Evolutionary conservation across 1,284 basidiomycete species (phyloP).

Genomic region (Cutaneotrichosporon sp.): DNA sequence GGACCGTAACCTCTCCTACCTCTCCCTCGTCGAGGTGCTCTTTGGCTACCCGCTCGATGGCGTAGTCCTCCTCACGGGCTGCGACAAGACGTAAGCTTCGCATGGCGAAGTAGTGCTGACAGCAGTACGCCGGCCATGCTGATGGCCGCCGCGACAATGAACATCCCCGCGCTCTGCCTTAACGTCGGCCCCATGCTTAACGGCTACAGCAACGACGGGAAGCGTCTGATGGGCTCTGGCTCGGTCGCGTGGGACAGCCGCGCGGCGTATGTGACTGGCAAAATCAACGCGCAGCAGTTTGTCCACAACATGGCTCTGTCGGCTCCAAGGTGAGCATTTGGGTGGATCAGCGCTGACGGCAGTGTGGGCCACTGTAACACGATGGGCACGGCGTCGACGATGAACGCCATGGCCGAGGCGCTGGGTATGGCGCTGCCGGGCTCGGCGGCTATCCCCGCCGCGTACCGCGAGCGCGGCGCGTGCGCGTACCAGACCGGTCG

Average conservation of each 20-base stretch:
- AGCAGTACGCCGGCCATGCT: slow-evolving; percentile 39
- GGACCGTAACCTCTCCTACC: slow-evolving; percentile 45
- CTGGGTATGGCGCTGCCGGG: slow-evolving; percentile 88
- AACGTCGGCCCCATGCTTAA: slow-evolving; percentile 46
- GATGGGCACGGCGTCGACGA: slow-evolving; percentile 55
- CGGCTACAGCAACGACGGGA: slow-evolving; percentile 40
- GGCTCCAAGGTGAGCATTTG: slow-evolving; percentile 31
- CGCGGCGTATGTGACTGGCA: slow-evolving; percentile 32
- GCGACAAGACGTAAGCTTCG: slow-evolving; percentile 57
- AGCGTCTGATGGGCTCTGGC: slow-evolving; percentile 43
- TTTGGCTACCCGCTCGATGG: slow-evolving; percentile 47
- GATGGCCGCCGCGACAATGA: slow-evolving; percentile 40
- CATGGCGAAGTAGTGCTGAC: not conserved
- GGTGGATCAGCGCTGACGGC: slow-evolving; percentile 2
- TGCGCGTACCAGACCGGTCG: slow-evolving; percentile 67
- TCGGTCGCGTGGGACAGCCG: slow-evolving; percentile 44
- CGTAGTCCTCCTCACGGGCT: slow-evolving; percentile 46
- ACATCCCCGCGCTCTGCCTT: slow-evolving; percentile 42
- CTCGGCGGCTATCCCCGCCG: slow-evolving; percentile 74
- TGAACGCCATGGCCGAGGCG: slow-evolving; percentile 84
- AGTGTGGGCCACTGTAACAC: slow-evolving; percentile 46
- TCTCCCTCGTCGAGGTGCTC: slow-evolving; percentile 45
- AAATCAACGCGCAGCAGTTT: slow-evolving; percentile 41
- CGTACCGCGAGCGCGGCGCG: slow-evolving; percentile 40
- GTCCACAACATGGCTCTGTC: slow-evolving; percentile 38